Conservation (phyloP, 148 eudicot genomes). For the Silene latifolia region DNA sequence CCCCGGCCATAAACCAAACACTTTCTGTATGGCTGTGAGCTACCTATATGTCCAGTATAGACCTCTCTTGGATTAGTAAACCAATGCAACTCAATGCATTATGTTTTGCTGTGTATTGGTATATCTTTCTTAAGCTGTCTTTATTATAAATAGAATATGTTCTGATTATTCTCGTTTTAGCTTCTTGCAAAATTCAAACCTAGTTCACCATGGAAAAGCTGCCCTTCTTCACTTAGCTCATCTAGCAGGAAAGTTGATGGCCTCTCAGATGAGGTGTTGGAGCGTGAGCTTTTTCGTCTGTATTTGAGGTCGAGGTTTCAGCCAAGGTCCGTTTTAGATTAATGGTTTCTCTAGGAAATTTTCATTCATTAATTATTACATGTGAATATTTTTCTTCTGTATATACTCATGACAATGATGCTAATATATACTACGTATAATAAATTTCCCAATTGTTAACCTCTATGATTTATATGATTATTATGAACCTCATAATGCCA, state of each 20-base stretch:
- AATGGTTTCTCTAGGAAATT: neutral
- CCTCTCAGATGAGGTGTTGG: neutral
- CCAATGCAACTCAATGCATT: neutral
- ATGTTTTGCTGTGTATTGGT: neutral
- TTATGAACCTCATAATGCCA: too few species aligned
- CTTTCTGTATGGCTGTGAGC: too few species aligned
- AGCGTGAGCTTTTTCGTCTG: conserved; percentile 11
- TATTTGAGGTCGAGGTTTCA: conserved; percentile 9
- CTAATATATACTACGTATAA: too few species aligned
- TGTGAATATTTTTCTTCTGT: neutral
- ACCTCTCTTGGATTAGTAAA: neutral
- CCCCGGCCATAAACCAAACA: too few species aligned
- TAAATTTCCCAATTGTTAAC: too few species aligned
- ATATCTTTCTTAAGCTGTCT: neutral
- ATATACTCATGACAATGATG: neutral
- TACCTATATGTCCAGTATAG: neutral
- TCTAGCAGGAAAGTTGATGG: conserved; percentile 8
- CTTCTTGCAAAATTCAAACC: conserved; percentile 14
- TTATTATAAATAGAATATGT: neutral
- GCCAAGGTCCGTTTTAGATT: conserved; percentile 1
- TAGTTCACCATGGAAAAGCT: conserved; percentile 6
- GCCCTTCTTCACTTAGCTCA: conserved; percentile 7
- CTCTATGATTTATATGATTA: too few species aligned
- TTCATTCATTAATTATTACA: neutral
- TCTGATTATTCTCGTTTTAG: neutral